Conservation (phyloP, 2,329 filamentous ascomycete genomes). For the Pseudomassariella vexata region DNA sequence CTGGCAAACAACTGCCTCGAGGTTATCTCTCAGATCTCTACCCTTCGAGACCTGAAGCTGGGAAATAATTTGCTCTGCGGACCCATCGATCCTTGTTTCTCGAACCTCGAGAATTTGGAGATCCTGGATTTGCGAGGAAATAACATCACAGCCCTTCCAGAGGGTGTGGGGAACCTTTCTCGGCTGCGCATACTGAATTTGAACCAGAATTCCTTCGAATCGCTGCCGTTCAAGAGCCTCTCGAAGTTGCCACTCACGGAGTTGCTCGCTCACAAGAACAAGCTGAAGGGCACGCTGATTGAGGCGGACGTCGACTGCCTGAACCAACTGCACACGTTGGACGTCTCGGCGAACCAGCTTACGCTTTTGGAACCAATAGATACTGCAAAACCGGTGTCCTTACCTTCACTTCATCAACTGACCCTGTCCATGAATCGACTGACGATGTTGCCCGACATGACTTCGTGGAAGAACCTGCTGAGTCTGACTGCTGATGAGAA, state of each 20-base stretch:
- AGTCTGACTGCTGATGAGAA: conserved; percentile 80
- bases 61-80: conserved; percentile 72
- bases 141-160: conserved; percentile 65
- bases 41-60: conserved; percentile 74
- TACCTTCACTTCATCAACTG: conserved; percentile 70
- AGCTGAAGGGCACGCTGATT: conserved; percentile 67
- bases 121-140: conserved; percentile 79
- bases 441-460: conserved; percentile 64
- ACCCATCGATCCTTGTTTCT: conserved; percentile 57
- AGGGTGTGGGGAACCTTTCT: conserved; percentile 58
- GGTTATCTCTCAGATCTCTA: conserved; percentile 65
- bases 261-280: conserved; percentile 71
- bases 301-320: conserved; percentile 52
- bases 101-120: conserved; percentile 64
- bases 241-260: conserved; percentile 66
- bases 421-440: conserved; percentile 79
- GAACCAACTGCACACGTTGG: conserved; percentile 64
- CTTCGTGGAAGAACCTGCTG: conserved; percentile 66
- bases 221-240: conserved; percentile 65
- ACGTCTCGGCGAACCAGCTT: conserved; percentile 73
- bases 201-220: conserved; percentile 69
- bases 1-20: conserved; percentile 68
- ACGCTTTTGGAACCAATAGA: conserved; percentile 40
- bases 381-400: conserved; percentile 38
- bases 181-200: conserved; percentile 73